phyloP scores from a whole-genome alignment of 106 monocot species.

The Phalaenopsis aphrodite region DNA sequence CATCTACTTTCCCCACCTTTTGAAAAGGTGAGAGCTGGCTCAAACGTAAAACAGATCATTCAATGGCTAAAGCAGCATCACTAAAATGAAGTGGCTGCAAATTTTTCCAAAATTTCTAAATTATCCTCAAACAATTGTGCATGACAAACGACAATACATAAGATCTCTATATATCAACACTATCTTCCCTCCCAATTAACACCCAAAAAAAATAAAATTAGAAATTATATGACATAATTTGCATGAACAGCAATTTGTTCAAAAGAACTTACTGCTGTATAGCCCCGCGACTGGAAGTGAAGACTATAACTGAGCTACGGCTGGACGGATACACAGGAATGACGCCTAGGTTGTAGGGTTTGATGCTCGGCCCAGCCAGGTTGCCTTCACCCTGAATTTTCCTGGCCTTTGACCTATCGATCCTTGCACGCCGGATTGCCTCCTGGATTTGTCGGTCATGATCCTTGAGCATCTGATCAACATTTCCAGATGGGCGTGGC shows the following conservation, averaged over 20 bases:
- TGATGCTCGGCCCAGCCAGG: conserved; percentile 25
- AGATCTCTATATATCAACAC: no score
- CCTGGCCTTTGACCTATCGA: conserved; percentile 45
- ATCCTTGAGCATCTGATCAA: conserved; percentile 84
- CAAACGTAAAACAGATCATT: no score
- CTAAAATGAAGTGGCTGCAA: no score
- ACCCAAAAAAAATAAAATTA: not conserved
- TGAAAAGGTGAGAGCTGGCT: no score
- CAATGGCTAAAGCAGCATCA: no score
- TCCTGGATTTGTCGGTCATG: conserved; percentile 83
- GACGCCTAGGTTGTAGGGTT: conserved; percentile 30
- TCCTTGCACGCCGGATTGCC: conserved; percentile 46
- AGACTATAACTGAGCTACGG: conserved; percentile 27
- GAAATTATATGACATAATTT: not conserved
- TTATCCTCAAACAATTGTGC: no score
- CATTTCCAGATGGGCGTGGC: conserved; percentile 42
- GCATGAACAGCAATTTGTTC: no score
- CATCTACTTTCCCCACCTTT: no score
- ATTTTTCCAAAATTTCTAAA: no score
- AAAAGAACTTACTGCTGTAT: not conserved
- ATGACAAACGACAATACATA: no score
- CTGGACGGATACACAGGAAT: conserved; percentile 59
- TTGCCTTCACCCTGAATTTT: conserved; percentile 32
- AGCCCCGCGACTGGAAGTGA: conserved; percentile 31
- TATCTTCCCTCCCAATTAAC: not conserved